Base-by-base conservation (phyloP, 805 yeast species). In the Candida methanosorbosa region DNA sequence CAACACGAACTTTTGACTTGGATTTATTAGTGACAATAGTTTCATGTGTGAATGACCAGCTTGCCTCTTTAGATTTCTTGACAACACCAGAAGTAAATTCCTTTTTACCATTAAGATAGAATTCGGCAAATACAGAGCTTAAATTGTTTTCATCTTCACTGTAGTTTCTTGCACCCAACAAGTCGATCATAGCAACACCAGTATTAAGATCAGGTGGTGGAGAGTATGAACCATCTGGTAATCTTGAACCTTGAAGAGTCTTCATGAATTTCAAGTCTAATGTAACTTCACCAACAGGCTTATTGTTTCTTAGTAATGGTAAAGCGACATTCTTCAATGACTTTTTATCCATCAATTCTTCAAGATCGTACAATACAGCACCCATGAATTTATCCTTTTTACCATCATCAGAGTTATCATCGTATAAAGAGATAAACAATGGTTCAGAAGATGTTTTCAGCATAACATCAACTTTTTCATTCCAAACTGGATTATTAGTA, bases 141-240 rank as follows among this genome's bases (percentile, higher is more conserved):
- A 75, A 75, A 39, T 65, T 72, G 13, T 45, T 46, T 21, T 57
- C 63, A 32, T 59, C 63, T 22, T 45, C 48, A 27, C 57, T 45
- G 54, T 67, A 64, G 37, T 66, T 73, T 60, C 85, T 75, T 18
- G 82, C 80, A 45, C 76, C 82, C 21, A 64, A 52, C 32, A 84
- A 58, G 39, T 78, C 81, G 45, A 90, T 61, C 48, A 78, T 70
- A 16, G 81, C 75, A 47, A 94, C 78, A 69, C 99, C 99, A 13
- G 97, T 86, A 61, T 90, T 90, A 54, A 85, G 73, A 44, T 86
- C 96, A 30, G 95, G 95, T 30, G 94, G 83, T 32, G 94, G 86
- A 44, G 77, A 79, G 35, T 72, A 66, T 3, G 88, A 79, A 33
- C 96, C 96, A 57, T 86, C 95, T 3, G 84, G 79, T 38, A 72